phyloP scores from a whole-genome alignment of 2,329 filamentous ascomycete species.

The Talaromyces sp. region DNA sequence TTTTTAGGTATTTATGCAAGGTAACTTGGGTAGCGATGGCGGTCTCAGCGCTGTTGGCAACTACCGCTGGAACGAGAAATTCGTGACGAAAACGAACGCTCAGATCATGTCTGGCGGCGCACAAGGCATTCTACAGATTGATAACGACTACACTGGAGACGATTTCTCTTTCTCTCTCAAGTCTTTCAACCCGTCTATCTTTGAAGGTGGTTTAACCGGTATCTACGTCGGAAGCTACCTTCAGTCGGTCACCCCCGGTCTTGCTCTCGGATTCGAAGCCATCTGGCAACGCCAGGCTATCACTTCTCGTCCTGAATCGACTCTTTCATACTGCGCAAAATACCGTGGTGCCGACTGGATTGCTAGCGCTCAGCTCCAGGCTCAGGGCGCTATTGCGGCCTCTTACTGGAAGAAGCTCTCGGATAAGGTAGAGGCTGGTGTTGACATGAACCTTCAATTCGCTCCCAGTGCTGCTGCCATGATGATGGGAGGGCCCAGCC shows the following conservation, averaged over 20 bases:
- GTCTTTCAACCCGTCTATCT: slow-evolving; percentile 87
- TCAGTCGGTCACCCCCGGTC: slow-evolving; percentile 81
- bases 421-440: slow-evolving; percentile 93
- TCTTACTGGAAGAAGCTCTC: slow-evolving; percentile 93
- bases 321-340: slow-evolving; percentile 81
- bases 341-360: slow-evolving; percentile 95
- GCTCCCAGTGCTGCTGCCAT: slow-evolving; percentile 61
- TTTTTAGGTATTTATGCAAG: slow-evolving; percentile 84
- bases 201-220: slow-evolving; percentile 89
- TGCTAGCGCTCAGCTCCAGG: slow-evolving; percentile 82
- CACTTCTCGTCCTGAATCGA: slow-evolving; percentile 83
- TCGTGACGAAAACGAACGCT: slow-evolving; percentile 83
- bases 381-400: slow-evolving; percentile 80
- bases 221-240: slow-evolving; percentile 96
- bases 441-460: slow-evolving; percentile 88
- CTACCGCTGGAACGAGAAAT: slow-evolving; percentile 75
- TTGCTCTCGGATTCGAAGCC: slow-evolving; percentile 84
- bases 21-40: slow-evolving; percentile 89
- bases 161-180: slow-evolving; percentile 95
- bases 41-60: slow-evolving; percentile 86
- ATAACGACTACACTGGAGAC: slow-evolving; percentile 89
- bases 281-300: slow-evolving; percentile 88
- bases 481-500: slow-evolving; percentile 73
- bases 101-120: slow-evolving; percentile 74
- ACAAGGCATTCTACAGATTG: slow-evolving; percentile 87